Evolutionary conservation across 371 early-diverging fungal species (phyloP).

Genomic region (Nematocida sp.): DNA sequence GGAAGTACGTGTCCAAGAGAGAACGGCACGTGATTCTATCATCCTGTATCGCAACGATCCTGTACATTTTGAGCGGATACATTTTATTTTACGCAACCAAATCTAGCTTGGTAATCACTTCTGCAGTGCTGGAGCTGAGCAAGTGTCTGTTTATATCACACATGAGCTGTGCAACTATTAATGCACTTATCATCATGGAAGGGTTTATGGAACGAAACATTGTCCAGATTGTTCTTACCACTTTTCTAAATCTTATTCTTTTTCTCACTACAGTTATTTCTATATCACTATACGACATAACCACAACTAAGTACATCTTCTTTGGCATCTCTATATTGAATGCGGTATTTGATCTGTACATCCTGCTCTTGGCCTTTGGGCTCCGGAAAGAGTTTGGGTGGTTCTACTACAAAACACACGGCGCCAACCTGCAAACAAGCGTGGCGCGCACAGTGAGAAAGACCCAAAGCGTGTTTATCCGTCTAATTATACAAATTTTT

Average conservation of each 20-base stretch:
- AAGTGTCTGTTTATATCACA: no score
- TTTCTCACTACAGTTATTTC: neutral
- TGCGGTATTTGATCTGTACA: neutral
- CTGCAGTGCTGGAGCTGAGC: no score
- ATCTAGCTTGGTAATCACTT: no score
- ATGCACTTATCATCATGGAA: no score
- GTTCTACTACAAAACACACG: slow-evolving; percentile 40
- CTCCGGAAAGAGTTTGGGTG: slow-evolving; percentile 16
- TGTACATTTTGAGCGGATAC: no score
- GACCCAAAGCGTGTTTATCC: neutral
- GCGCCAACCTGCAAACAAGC: neutral
- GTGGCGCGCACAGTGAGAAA: neutral
- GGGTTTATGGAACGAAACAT: slow-evolving; percentile 29
- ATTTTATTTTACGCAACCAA: no score
- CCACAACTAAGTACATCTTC: neutral
- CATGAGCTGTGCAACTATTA: no score
- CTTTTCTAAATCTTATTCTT: no score
- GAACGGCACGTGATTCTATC: no score
- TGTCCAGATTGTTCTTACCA: neutral
- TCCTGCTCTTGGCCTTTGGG: neutral
- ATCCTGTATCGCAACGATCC: no score
- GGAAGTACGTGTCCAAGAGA: no score
- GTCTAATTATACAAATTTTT: slow-evolving; percentile 7
- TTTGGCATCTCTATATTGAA: neutral
- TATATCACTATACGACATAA: neutral